phyloP scores from a whole-genome alignment of 345 rosid species.

The Dovyalis caffra region DNA sequence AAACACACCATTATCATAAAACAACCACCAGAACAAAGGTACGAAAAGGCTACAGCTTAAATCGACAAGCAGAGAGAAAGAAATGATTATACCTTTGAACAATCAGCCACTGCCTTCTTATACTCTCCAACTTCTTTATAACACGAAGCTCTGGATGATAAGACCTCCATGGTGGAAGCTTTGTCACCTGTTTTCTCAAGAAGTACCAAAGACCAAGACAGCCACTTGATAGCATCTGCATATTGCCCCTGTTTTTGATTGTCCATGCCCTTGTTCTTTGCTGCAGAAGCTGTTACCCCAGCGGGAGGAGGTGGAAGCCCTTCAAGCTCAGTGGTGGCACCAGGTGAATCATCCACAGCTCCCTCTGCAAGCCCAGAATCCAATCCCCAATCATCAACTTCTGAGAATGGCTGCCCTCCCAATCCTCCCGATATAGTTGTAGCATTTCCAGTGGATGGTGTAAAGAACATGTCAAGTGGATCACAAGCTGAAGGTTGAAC shows the following conservation, averaged over 20 bases:
- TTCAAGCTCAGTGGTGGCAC: constrained; percentile 83
- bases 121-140: constrained; percentile 99
- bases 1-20: background rate
- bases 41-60: background rate
- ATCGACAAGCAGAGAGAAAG: constrained; percentile 4
- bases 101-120: constrained; percentile 96
- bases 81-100: constrained; percentile 63
- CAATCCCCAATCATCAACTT: constrained; percentile 80
- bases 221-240: constrained; percentile 98
- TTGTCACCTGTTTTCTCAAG: constrained; percentile 66
- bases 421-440: constrained; percentile 35
- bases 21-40: background rate
- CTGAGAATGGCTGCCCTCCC: constrained; percentile 51
- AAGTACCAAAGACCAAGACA: constrained; percentile 94
- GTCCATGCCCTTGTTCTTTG: constrained; percentile 85
- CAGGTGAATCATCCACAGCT: constrained; percentile 47
- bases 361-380: constrained; percentile 68
- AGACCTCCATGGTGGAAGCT: constrained; percentile 55
- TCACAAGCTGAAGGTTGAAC: constrained; percentile 42
- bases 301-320: constrained; percentile 97
- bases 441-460: constrained; percentile 40
- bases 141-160: constrained; percentile 89
- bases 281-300: constrained; percentile 69
- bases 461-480: constrained; percentile 63
- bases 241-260: constrained; percentile 89